These are phyloP conservation scores for Candida mesenterica DNA, from an alignment of 1,139 yeast species.

Conservation along the genomic window DNA sequence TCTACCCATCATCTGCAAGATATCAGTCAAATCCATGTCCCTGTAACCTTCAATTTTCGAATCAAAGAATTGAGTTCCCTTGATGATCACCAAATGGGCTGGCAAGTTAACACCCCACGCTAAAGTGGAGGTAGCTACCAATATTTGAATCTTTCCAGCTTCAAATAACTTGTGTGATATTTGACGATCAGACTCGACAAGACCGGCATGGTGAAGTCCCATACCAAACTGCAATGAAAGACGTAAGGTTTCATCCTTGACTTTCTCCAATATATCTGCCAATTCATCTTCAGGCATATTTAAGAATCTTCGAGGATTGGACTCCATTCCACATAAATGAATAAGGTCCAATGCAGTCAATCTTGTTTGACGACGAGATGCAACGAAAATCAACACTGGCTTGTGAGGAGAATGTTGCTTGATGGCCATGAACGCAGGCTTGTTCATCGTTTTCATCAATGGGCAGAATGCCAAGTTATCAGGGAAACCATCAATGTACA, in stretches of 20 bases:
- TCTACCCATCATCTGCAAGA: slow-evolving; percentile 86
- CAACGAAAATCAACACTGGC: slow-evolving; percentile 93
- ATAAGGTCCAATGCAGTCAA: slow-evolving; percentile 91
- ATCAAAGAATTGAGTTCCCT: slow-evolving; percentile 89
- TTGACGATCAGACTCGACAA: slow-evolving; percentile 85
- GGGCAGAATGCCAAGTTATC: slow-evolving; percentile 94
- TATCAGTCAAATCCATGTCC: slow-evolving; percentile 92
- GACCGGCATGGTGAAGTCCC: slow-evolving; percentile 97
- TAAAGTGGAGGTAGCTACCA: slow-evolving; percentile 91
- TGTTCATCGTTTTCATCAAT: slow-evolving; percentile 96
- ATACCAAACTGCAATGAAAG: slow-evolving; percentile 91
- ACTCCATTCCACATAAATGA: slow-evolving; percentile 92
- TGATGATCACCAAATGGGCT: slow-evolving; percentile 88
- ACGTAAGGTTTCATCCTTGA: slow-evolving; percentile 85
- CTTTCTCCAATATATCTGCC: slow-evolving; percentile 56
- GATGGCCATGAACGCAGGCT: slow-evolving; percentile 95
- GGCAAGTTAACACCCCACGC: slow-evolving; percentile 99
- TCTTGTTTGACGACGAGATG: slow-evolving; percentile 95
- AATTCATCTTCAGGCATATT: slow-evolving; percentile 76
- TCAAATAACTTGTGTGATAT: slow-evolving; percentile 87
- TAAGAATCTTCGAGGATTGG: slow-evolving; percentile 84
- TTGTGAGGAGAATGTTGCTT: slow-evolving; percentile 91
- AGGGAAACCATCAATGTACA: slow-evolving; percentile 97
- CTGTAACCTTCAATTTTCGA: slow-evolving; percentile 76
- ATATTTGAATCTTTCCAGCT: slow-evolving; percentile 78